Percentiles rank a stretch among this genome's conserved stretches.
phyloP scores from a whole-genome alignment of 176 grass and related monocot genomes.

The Avena sativa region DNA sequence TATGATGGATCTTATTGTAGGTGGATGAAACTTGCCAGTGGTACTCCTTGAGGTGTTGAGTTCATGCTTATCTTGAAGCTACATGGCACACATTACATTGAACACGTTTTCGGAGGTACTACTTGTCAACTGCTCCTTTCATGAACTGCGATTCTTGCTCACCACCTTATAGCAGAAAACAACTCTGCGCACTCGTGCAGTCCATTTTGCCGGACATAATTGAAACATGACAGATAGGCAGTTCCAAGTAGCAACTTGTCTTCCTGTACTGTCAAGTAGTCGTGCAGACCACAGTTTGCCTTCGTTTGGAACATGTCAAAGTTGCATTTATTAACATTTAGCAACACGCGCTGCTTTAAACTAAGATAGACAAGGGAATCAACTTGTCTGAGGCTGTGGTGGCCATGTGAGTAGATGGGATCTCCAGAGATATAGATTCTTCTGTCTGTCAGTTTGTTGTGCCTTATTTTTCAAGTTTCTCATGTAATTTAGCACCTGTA shows the following conservation, averaged over 20 bases:
- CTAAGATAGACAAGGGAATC: slow-evolving; percentile 15
- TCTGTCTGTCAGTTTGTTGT: neutral
- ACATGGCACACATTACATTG: slow-evolving; percentile 8
- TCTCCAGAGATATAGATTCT: slow-evolving; percentile 2
- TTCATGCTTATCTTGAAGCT: slow-evolving; percentile 35
- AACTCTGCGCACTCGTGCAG: slow-evolving; percentile 14
- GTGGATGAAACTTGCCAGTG: slow-evolving; percentile 26
- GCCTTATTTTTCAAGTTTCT: slow-evolving; percentile 13
- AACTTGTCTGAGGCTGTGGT: slow-evolving; percentile 5
- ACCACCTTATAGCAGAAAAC: slow-evolving; percentile 5
- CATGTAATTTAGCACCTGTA: neutral
- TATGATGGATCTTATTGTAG: slow-evolving; percentile 16
- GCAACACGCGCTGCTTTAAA: neutral
- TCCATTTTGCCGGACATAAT: slow-evolving; percentile 3
- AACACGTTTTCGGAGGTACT: slow-evolving; percentile 3
- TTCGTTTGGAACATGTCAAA: slow-evolving; percentile 6
- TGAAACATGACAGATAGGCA: slow-evolving; percentile 10
- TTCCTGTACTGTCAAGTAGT: slow-evolving; percentile 19
- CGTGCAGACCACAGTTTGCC: slow-evolving; percentile 14
- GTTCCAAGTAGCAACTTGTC: neutral
- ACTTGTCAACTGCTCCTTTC: neutral
- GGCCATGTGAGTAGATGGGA: slow-evolving; percentile 19
- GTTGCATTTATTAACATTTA: slow-evolving; percentile 7
- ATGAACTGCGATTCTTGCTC: neutral
- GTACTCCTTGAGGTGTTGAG: slow-evolving; percentile 15